phyloP scores from a whole-genome alignment of 495 filamentous ascomycete genomes.

The Trichoderma asperelloides region DNA sequence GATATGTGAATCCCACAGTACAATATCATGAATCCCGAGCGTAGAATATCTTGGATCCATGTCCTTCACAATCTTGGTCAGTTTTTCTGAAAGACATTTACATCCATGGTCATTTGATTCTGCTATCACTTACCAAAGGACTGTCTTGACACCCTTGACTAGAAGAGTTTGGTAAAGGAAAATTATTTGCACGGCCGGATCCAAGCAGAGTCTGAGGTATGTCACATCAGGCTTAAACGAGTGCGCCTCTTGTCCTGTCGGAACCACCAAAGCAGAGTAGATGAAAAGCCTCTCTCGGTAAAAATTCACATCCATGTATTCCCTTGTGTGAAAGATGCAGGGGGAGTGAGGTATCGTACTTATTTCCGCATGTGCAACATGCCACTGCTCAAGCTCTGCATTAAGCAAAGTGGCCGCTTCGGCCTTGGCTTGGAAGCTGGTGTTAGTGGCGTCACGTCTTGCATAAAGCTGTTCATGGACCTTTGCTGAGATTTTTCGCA shows the following conservation, averaged over 20 bases:
- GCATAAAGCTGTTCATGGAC: not conserved
- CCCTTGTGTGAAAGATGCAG: not conserved
- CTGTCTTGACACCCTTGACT: not conserved
- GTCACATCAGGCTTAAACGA: not conserved
- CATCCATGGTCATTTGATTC: not conserved
- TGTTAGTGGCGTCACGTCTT: not conserved
- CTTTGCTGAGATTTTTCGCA: not conserved
- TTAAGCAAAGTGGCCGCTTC: not conserved
- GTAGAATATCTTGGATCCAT: not conserved
- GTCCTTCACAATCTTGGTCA: not conserved
- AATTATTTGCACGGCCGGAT: not conserved
- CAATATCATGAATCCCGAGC: not conserved
- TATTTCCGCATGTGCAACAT: not conserved
- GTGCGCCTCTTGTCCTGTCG: not conserved
- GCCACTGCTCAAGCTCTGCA: not conserved
- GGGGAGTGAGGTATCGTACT: not conserved
- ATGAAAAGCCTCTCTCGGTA: constrained; percentile 1
- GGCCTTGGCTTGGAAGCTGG: not conserved
- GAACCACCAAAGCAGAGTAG: not conserved
- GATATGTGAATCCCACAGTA: not conserved
- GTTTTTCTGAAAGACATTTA: not conserved
- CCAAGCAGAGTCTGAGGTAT: constrained; percentile 1
- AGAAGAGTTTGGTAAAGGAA: not conserved
- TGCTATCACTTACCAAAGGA: not conserved
- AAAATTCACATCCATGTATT: constrained; percentile 2